Base-by-base conservation (phyloP, 2,329 filamentous ascomycete species). In the Emericellopsis cladophorae region DNA sequence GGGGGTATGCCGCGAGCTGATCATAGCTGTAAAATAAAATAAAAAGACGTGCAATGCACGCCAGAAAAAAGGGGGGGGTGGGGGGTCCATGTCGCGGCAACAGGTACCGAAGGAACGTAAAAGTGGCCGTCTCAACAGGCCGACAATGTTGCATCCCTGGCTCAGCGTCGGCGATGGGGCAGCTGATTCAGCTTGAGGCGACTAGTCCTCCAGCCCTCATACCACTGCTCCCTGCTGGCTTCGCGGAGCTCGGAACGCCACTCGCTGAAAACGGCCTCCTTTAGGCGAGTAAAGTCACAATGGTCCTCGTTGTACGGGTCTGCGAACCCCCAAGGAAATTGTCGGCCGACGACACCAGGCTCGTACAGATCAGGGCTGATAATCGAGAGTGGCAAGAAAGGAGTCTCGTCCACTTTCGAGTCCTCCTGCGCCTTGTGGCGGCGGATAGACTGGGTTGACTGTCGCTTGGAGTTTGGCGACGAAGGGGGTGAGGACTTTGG, bases 271-370 rank as follows among this genome's bases (percentile, higher is more conserved):
- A 98, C 84, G 7, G 83, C 81, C 44, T 96, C 89, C 64, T 92
- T 92, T 49, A 98, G 73, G 46, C 82, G 81, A 42, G 84, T 70
- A 59, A 95, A 98, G 62, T 98, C 92, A 64, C 92, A 98, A 64
- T 98, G 92, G 51, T 84, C 77, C 24, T 80, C 72, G 53, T 96
- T 81, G 66, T 92, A 89, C 1, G 92, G 92, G 55, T 96, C 87
- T 5, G 92, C 92, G 51, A 95, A 93, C 7, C 92, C 92, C 92
- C 92, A 98, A 0, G 92, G 85, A 58, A 96, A 98, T 48, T 82
- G 81, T 45, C 92, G 84, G 36, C 92, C 92, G 45, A 94, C 66
- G 14, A 84, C 69, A 26, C 73, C 76, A 8, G 81, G 81, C 52
- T 93, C 85, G 62, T 96, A 94, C 34, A 85, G 75, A 58, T 98